Evolutionary conservation across 768 basidiomycete genomes (phyloP), one percentile per base, ranked within the genome.

Genomic region (Tylopilus felleus): DNA sequence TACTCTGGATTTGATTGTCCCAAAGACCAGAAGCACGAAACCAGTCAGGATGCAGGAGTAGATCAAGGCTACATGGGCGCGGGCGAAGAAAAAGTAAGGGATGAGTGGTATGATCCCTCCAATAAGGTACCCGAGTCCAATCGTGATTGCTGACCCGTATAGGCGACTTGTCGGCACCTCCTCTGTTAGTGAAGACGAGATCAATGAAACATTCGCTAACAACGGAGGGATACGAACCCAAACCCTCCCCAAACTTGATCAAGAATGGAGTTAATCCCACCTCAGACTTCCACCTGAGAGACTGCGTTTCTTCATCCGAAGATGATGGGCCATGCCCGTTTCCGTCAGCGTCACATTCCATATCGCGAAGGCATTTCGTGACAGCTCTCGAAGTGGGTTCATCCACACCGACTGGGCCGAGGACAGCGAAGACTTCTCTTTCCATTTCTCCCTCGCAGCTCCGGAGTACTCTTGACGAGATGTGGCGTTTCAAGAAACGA

Each of bases 361-460:
- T 80, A 25, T 85, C 81, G 33, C 85, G 75, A 42, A 99, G 75
- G 60, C 80, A 82, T 55, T 82, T 78, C 1, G 94, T 90, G 19
- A 99, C 90, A 5, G 85, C 80, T 14, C 83, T 77, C 57, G 88
- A 93, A 10, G 90, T 80, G 47, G 77, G 77, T 63, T 93, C 88
- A 58, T 96, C 90, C 23, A 99, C 85, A 38, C 97, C 97, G 39
- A 96, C 79, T 1, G 93, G 90, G 4, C 88, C 90, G 7, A 98
- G 84, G 1, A 99, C 81, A 36, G 83, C 89, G 52, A 85, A 77
- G 1, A 98, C 93, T 67, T 98, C 97, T 41, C 96, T 85, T 73
- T 98, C 94, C 83, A 98, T 89, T 76, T 98, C 95, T 46, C 93
- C 93, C 9, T 84, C 82, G 66, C 97, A 99, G 51, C 89, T 93